Evolutionary conservation across 768 basidiomycete genomes (phyloP), one percentile per base, ranked within the genome.

Genomic region (Podaxis sp.): DNA sequence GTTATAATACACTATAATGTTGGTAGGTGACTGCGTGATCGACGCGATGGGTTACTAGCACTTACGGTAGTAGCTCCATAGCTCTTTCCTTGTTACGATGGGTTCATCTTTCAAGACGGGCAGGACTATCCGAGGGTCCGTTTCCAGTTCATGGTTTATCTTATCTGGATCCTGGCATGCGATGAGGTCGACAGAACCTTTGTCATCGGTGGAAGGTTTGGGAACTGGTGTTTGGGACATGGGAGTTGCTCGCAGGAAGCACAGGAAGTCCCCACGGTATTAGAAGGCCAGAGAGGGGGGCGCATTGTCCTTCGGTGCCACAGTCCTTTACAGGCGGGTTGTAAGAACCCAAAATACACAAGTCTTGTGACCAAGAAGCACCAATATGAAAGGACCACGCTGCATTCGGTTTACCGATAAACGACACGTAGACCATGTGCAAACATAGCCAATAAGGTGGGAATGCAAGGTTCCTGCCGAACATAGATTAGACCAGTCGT

Each of bases 1-100:
- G 61, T 91, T 93, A 72, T 86, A 89, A 67, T 91, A 91, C 60
- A 91, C 90, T 92, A 56, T 50, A 35, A 47, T 50, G 61, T 40
- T 9, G 63, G 55, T 35, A 16, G 40, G 32, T 42, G 37, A n/a
- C 7, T 48, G 42, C 16, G 13, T 28, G 16, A 10, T n/a, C 37
- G 14, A 13, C n/a, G 10, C 23, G 11, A 16, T 55, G 6, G 35
- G 36, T 6, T 1, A 50, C 10, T 9, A 46, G 4, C 18, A 82
- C 84, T 35, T 52, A 90, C 89, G 63, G 69, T 91, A 91, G 67
- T 91, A 93, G 56, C 84, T 85, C 91, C 90, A 93, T 6, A 93
- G 74, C 68, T 93, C 91, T 67, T 71, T 81, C 52, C 86, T 78
- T 16, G 86, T 90, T 4, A 91, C 90, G 6, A 87, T 68, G 0